Evolutionary conservation across 306 rosid species (phyloP).

Genomic region (Cicer pinnatifidum): DNA sequence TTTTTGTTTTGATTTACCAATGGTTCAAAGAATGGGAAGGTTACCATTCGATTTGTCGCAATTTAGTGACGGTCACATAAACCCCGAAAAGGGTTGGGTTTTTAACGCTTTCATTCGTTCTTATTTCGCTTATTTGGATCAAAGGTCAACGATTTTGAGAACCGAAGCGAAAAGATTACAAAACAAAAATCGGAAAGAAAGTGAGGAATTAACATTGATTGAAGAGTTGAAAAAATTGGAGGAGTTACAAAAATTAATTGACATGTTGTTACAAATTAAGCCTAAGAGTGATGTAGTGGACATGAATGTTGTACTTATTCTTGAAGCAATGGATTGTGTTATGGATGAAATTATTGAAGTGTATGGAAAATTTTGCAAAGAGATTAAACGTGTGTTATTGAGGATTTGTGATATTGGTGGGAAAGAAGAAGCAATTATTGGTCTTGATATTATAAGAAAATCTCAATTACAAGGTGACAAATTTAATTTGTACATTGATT

Average conservation of each 20-base stretch:
- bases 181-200: slow-evolving; percentile 21
- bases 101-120: slow-evolving; percentile 59
- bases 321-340: slow-evolving; percentile 81
- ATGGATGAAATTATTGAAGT: slow-evolving; percentile 62
- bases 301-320: slow-evolving; percentile 52
- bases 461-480: slow-evolving; percentile 61
- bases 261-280: slow-evolving; percentile 58
- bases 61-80: slow-evolving; percentile 54
- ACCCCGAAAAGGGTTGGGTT: slow-evolving; percentile 43
- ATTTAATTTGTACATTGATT: slow-evolving; percentile 48
- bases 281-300: slow-evolving; percentile 34
- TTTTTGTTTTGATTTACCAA: slow-evolving; percentile 59
- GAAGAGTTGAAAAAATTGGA: slow-evolving; percentile 57
- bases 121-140: slow-evolving; percentile 64
- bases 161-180: slow-evolving; percentile 15
- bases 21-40: slow-evolving; percentile 56
- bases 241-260: slow-evolving; percentile 54
- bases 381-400: slow-evolving; percentile 44
- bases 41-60: slow-evolving; percentile 68
- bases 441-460: slow-evolving; percentile 49
- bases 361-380: slow-evolving; percentile 51
- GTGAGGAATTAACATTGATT: slow-evolving; percentile 44
- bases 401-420: slow-evolving; percentile 52
- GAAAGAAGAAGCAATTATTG: slow-evolving; percentile 55
- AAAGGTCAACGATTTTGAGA: slow-evolving; percentile 36